Evolutionary conservation across 306 rosid species (phyloP).

Genomic region (Carpinus viminea): DNA sequence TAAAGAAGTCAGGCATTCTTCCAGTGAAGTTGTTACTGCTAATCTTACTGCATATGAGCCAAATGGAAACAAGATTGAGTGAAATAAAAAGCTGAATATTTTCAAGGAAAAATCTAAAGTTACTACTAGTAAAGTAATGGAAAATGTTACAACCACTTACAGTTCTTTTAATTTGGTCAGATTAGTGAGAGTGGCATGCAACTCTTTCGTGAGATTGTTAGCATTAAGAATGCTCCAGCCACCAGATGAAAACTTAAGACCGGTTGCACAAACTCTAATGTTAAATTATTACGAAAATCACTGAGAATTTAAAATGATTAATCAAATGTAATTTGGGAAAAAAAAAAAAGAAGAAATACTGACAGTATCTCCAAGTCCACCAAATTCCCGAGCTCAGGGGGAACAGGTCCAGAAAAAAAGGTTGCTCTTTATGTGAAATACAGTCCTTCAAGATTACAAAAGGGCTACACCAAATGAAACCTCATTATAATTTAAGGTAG

Average conservation of each 20-base stretch:
- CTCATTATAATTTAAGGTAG: neutral
- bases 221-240: slow-evolving; percentile 23
- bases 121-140: neutral
- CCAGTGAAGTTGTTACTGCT: slow-evolving; percentile 43
- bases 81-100: neutral
- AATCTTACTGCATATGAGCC: slow-evolving; percentile 17
- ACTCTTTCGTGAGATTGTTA: slow-evolving; percentile 27
- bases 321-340: neutral
- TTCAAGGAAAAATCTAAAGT: neutral
- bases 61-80: neutral
- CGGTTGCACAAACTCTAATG: neutral
- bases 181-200: slow-evolving; percentile 23
- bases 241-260: neutral
- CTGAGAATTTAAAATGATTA: neutral
- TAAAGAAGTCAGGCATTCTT: slow-evolving; percentile 27
- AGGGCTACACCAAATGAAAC: neutral
- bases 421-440: slow-evolving; percentile 27
- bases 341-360: neutral
- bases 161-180: slow-evolving; percentile 16
- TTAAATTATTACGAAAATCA: no score
- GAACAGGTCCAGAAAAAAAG: slow-evolving; percentile 11
- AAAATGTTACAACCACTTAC: slow-evolving; percentile 15
- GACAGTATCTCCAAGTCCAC: slow-evolving; percentile 27
- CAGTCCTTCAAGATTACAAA: neutral
- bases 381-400: slow-evolving; percentile 18